Percentiles rank a stretch among this genome's conserved stretches.
Evolutionary conservation across 768 basidiomycete species (phyloP).

Genomic region (Lentinula boryana): DNA sequence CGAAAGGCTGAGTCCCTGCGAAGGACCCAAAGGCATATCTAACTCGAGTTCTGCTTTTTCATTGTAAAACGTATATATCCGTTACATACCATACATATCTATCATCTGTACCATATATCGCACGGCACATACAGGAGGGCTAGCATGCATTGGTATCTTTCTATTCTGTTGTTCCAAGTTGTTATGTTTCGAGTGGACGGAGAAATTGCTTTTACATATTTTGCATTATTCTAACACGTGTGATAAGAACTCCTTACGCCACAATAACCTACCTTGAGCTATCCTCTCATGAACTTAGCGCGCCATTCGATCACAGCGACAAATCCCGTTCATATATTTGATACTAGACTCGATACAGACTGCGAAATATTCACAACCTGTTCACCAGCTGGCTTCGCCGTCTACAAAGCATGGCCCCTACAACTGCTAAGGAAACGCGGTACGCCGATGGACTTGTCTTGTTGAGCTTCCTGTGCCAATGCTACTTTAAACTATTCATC

Average conservation of each 20-base stretch:
- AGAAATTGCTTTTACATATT: not conserved
- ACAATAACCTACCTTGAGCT: constrained; percentile 1
- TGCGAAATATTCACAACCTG: constrained; percentile 75
- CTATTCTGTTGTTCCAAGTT: not conserved
- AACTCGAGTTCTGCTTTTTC: not conserved
- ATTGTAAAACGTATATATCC: not conserved
- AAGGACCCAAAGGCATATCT: not conserved
- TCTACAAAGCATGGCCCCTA: constrained; percentile 74
- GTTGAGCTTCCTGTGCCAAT: not conserved
- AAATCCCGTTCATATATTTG: constrained; percentile 65
- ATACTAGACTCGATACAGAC: constrained; percentile 77
- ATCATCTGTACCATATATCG: constrained; percentile 2
- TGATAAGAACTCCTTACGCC: not conserved
- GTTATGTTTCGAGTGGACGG: not conserved
- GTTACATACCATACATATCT: not conserved
- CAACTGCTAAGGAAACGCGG: constrained; percentile 79
- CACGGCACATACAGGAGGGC: constrained; percentile 3
- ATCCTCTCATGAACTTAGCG: constrained; percentile 68
- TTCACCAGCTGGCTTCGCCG: constrained; percentile 77
- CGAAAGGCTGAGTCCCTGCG: not conserved
- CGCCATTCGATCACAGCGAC: constrained; percentile 79
- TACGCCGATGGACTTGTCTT: constrained; percentile 25
- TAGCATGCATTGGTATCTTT: not conserved
- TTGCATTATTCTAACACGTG: not conserved
- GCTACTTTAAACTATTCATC: not conserved